These are phyloP conservation scores for Coemansia aciculifera DNA, from an alignment of 192 early-diverging fungal genomes.

Conservation along the genomic window DNA sequence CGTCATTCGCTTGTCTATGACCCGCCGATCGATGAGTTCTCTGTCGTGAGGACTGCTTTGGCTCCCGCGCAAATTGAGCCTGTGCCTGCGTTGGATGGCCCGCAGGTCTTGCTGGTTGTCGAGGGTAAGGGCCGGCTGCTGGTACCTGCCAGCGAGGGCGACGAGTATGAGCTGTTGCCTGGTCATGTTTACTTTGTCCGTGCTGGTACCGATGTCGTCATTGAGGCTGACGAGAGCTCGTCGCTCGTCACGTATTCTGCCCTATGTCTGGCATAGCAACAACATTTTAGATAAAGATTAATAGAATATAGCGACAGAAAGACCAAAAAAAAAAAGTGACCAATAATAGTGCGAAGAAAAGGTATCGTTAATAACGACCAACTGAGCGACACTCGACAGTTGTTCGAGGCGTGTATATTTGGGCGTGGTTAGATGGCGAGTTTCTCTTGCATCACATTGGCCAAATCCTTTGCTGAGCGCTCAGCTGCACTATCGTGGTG, in stretches of 20 bases:
- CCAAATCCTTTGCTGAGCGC: slow-evolving; percentile 16
- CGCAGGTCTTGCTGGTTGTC: slow-evolving; percentile 83
- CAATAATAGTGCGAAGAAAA: neutral
- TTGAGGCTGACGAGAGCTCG: slow-evolving; percentile 30
- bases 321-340: neutral
- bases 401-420: neutral
- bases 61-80: slow-evolving; percentile 51
- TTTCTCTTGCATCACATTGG: slow-evolving; percentile 32
- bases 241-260: slow-evolving; percentile 20
- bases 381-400: neutral
- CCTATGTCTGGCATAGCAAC: slow-evolving; percentile 11
- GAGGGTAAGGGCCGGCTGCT: slow-evolving; percentile 62
- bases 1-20: slow-evolving; percentile 75
- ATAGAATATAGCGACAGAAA: neutral
- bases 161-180: slow-evolving; percentile 44
- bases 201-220: slow-evolving; percentile 45
- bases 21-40: slow-evolving; percentile 96
- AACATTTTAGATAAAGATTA: neutral
- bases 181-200: slow-evolving; percentile 82
- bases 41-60: slow-evolving; percentile 70
- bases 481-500: neutral
- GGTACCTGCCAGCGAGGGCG: slow-evolving; percentile 31
- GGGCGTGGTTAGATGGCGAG: slow-evolving; percentile 21
- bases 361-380: too few species aligned
- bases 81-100: slow-evolving; percentile 68